Conservation (phyloP, 1,284 basidiomycete genomes). For the Heterobasidion irregulare region DNA sequence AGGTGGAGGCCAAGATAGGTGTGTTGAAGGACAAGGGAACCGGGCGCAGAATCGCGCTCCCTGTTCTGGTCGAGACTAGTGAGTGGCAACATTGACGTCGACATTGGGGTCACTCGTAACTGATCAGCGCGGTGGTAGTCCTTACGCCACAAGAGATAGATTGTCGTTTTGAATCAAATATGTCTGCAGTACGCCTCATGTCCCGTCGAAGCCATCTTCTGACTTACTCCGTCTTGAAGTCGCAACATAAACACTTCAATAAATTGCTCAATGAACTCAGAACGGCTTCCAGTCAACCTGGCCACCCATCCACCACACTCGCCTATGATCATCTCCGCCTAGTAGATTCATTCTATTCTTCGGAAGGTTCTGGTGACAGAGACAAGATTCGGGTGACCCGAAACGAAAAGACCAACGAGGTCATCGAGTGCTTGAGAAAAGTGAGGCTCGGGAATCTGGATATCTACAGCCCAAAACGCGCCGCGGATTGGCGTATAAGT, state of each 20-base stretch:
- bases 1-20: constrained; percentile 95
- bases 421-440: constrained; percentile 71
- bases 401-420: constrained; percentile 64
- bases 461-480: constrained; percentile 74
- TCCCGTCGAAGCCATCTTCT: constrained; percentile 9
- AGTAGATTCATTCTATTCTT: constrained; percentile 74
- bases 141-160: constrained; percentile 45
- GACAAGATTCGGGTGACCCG: constrained; percentile 82
- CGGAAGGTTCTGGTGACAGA: constrained; percentile 35
- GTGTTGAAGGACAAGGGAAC: constrained; percentile 55
- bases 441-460: constrained; percentile 83
- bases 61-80: constrained; percentile 86
- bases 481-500: constrained; percentile 88
- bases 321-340: constrained; percentile 75
- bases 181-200: constrained; percentile 64
- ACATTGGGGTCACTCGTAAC: constrained; percentile 1
- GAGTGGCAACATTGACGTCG: constrained; percentile 25
- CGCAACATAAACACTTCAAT: constrained; percentile 85
- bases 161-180: constrained; percentile 83
- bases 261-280: constrained; percentile 74
- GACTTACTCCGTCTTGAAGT: constrained; percentile 32
- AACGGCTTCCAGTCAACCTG: constrained; percentile 33
- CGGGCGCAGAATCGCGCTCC: constrained; percentile 56
- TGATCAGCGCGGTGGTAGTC: constrained; percentile 23
- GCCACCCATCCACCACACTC: constrained; percentile 49